phyloP scores from a whole-genome alignment of 1,139 yeast genomes.

The Lodderomyces metapsilosis region DNA sequence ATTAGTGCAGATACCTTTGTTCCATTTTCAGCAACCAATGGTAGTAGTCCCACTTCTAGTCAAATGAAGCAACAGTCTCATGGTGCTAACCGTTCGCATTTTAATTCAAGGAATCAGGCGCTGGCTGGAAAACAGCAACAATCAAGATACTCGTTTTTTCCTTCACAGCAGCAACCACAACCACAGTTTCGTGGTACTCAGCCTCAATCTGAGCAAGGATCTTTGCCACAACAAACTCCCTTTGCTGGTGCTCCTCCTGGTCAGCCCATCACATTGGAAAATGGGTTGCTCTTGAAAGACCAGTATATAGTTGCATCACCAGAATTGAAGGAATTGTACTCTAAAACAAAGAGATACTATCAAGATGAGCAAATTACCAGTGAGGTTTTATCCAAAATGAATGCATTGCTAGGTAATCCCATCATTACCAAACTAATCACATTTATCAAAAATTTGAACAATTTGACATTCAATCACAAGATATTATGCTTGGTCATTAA shows the following conservation, averaged over 20 bases:
- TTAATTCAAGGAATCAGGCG: not conserved
- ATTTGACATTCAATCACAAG: constrained; percentile 42
- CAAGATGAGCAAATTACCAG: constrained; percentile 34
- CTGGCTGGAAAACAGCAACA: constrained; percentile 8
- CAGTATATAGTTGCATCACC: constrained; percentile 54
- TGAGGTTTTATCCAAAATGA: constrained; percentile 37
- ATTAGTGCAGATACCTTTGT: constrained; percentile 5
- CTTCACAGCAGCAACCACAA: constrained; percentile 10
- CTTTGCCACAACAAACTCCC: constrained; percentile 8
- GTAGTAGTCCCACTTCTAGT: not conserved
- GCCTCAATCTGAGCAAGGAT: not conserved
- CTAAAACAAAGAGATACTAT: constrained; percentile 48
- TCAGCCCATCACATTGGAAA: constrained; percentile 43
- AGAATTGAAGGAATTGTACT: constrained; percentile 43
- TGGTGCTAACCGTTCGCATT: not conserved
- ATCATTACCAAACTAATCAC: constrained; percentile 34
- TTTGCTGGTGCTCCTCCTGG: constrained; percentile 3
- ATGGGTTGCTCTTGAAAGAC: constrained; percentile 53
- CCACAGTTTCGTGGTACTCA: constrained; percentile 8
- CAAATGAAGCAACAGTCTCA: not conserved
- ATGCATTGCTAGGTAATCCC: constrained; percentile 28
- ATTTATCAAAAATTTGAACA: constrained; percentile 44
- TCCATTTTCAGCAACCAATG: constrained; percentile 5
- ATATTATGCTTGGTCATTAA: constrained; percentile 49
- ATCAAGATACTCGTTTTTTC: constrained; percentile 5